Conservation (phyloP, 1,139 yeast species). For the Williopsis jadinii region DNA sequence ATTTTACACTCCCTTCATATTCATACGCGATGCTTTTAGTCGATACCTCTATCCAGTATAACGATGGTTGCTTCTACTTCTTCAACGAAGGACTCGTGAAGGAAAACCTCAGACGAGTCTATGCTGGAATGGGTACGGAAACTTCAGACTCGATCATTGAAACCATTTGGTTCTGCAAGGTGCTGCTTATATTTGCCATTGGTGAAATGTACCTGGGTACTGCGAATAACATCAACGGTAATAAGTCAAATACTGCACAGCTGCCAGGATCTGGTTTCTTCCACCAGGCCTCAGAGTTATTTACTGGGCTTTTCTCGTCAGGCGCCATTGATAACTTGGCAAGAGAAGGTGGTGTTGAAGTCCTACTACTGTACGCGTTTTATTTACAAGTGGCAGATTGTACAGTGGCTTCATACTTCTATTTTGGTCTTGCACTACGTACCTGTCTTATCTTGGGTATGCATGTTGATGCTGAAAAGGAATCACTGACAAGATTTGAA, state of each 20-base stretch:
- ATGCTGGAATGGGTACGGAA: slow-evolving; percentile 30
- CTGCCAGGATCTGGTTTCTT: slow-evolving; percentile 75
- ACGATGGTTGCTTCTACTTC: slow-evolving; percentile 82
- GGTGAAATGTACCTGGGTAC: slow-evolving; percentile 86
- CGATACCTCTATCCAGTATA: slow-evolving; percentile 70
- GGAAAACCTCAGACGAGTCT: slow-evolving; percentile 53
- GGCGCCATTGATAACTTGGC: slow-evolving; percentile 76
- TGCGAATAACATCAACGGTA: slow-evolving; percentile 41
- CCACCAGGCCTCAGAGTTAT: slow-evolving; percentile 67
- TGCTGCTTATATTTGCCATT: slow-evolving; percentile 66
- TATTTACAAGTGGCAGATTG: slow-evolving; percentile 83
- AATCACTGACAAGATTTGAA: slow-evolving; percentile 53
- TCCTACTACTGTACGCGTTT: slow-evolving; percentile 67
- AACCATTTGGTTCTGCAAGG: slow-evolving; percentile 77
- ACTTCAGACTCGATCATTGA: slow-evolving; percentile 53
- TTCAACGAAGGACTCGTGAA: slow-evolving; percentile 77
- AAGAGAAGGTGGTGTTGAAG: slow-evolving; percentile 80
- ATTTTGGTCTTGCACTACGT: slow-evolving; percentile 72
- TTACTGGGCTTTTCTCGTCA: slow-evolving; percentile 68
- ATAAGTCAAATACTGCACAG: slow-evolving; percentile 31
- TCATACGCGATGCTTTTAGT: slow-evolving; percentile 70
- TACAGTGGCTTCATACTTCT: slow-evolving; percentile 74
- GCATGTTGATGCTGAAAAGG: slow-evolving; percentile 79
- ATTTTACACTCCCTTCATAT: slow-evolving; percentile 67
- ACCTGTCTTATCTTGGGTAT: slow-evolving; percentile 71